These are phyloP conservation scores for Cadophora luteo-olivacea DNA, from an alignment of 2,329 filamentous ascomycete species.

Conservation along the genomic window DNA sequence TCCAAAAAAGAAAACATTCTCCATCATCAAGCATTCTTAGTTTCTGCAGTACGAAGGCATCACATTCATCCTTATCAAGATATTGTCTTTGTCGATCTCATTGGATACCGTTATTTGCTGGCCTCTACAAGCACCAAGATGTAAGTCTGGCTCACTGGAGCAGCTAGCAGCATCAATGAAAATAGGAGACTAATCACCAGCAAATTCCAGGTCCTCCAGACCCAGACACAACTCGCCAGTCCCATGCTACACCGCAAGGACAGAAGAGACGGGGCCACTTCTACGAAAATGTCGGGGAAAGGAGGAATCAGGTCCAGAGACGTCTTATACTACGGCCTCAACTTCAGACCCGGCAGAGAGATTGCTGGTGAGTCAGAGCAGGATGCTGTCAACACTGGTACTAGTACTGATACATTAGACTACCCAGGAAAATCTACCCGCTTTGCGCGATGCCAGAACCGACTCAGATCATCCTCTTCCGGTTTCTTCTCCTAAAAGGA, in stretches of 20 bases:
- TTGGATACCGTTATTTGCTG: neutral
- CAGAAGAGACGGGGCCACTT: neutral
- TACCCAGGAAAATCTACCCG: neutral
- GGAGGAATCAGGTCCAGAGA: neutral
- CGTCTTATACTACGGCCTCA: neutral
- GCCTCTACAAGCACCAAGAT: neutral
- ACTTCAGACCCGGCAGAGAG: neutral
- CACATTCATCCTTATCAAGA: neutral
- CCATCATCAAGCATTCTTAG: neutral
- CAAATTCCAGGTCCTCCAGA: neutral
- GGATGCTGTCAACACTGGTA: neutral
- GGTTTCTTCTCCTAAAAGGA: neutral
- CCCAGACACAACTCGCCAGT: neutral
- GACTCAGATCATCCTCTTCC: neutral
- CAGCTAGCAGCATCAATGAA: neutral
- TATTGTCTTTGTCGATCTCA: neutral
- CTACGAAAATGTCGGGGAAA: neutral
- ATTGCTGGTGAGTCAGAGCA: neutral
- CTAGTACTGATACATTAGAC: neutral
- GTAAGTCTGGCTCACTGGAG: neutral
- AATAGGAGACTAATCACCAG: neutral
- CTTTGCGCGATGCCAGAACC: neutral
- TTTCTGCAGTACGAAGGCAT: neutral
- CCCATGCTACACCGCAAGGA: neutral
- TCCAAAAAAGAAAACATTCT: neutral